Conservation (phyloP, 768 basidiomycete genomes). For the Collybia sordida region DNA sequence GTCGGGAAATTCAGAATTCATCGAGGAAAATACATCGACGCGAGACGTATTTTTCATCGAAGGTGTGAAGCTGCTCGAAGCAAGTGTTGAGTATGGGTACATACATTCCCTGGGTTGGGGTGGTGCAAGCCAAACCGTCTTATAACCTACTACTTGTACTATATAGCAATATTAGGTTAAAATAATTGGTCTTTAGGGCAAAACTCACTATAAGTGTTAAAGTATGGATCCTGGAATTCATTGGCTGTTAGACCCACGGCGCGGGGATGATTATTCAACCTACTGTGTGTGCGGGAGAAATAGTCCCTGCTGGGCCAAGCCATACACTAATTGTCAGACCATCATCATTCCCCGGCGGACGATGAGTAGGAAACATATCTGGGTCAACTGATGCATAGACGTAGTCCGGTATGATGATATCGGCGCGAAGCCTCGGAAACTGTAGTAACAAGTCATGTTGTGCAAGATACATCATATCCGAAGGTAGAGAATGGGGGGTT, state of each 20-base stretch:
- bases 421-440: slow-evolving; percentile 73
- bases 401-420: slow-evolving; percentile 87
- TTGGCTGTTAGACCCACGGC: slow-evolving; percentile 4
- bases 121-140: slow-evolving; percentile 91
- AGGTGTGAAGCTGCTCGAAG: slow-evolving; percentile 35
- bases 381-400: slow-evolving; percentile 64
- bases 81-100: slow-evolving; percentile 47
- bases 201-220: slow-evolving; percentile 78
- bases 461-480: slow-evolving; percentile 72
- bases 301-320: slow-evolving; percentile 77
- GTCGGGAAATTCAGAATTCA: slow-evolving; percentile 36
- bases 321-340: slow-evolving; percentile 73
- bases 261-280: slow-evolving; percentile 11
- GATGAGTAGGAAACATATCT: slow-evolving; percentile 51
- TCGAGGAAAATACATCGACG: slow-evolving; percentile 69
- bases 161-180: slow-evolving; percentile 10
- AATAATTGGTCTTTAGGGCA: neutral
- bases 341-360: slow-evolving; percentile 64
- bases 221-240: slow-evolving; percentile 78
- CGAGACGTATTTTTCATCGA: slow-evolving; percentile 80
- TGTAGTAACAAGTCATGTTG: slow-evolving; percentile 87
- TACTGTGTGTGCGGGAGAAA: slow-evolving; percentile 90
- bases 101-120: slow-evolving; percentile 56
- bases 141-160: slow-evolving; percentile 89
- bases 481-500: slow-evolving; percentile 11